Evolutionary conservation across 352 stramenopile species (phyloP), one percentile per base, ranked within the genome.

Genomic region (Pythium coloratum): DNA sequence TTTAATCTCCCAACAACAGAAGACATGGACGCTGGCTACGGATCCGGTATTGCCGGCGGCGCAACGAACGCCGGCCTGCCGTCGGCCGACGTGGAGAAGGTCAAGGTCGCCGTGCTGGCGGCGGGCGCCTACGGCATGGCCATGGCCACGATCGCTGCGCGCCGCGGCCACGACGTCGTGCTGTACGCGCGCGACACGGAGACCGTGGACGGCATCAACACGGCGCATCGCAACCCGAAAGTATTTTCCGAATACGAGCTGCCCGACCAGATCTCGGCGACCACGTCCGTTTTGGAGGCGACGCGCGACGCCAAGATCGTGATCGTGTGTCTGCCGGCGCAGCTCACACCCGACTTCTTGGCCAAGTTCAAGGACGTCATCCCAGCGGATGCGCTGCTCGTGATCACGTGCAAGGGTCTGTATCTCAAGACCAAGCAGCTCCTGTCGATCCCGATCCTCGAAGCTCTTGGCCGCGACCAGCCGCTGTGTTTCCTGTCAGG

Each of bases 101-200:
- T 93, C 59, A 95, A 95, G 64, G 82, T 96, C 54, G 80, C 86
- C 6, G 90, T 97, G 61, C 83, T 98, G 42, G 96, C 96, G 14
- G 97, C 94, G 2, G 97, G 97, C 30, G 96, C 98, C 63, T 99
- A 99, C 77, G 97, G 95, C 36, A 87, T 98, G 53, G 97, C 97
- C 20, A 97, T 99, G 75, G 89, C 95, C 59, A 96, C 89, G 14
- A 87, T 99, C 58, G 83, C 94, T 0, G 94, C 87, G 10, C 83
- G 94, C 38, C 88, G 97, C 54, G 92, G 93, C 53, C 91, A 98
- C 76, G 62, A 97, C 40, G 91, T 97, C 20, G 76, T 91, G n/a
- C 70, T 99, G 32, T 96, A 99, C 65, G 89, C 98, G 40, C 89
- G 96, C 40, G 89, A 94, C 32, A 34, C 80, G 16, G 82, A 88